Base-by-base conservation (phyloP, 2,329 filamentous ascomycete species). In the Botrytis elliptica region DNA sequence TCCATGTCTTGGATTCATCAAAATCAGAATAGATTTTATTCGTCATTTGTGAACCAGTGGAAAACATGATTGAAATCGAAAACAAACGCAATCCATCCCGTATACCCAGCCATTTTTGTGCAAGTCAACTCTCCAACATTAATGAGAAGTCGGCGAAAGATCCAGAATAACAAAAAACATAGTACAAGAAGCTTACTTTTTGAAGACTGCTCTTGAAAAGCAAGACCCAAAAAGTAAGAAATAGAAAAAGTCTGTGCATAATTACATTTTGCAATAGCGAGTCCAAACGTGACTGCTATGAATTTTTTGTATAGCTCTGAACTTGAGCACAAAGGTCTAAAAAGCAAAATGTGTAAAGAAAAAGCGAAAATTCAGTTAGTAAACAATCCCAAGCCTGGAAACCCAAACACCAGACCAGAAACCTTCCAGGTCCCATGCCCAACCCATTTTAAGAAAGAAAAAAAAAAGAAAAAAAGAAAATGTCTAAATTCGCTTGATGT, bases 371-470 rank as follows among this genome's bases (percentile, higher is more conserved):
- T 74, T 71, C 76, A 79, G 78, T 75, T 74, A 79, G 78, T 75
- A 78, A 78, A 73, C 78, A 79, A 80, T 77, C 77, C 76, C 74
- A 74, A 73, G 74, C 78, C 73, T 76, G 18, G n/a, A n/a, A 72
- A 44, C 70, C 75, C 75, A 81, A 80, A 81, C 83, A 81, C 81
- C 81, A 78, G 80, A 81, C 82, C 79, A 78, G 76, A 77, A 77
- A 76, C 79, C 79, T 76, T 76, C 78, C 77, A 78, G 65, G 77
- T 78, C 76, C 77, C 77, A 79, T 81, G 79, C 79, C 79, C 79
- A 79, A 79, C 80, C 78, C 79, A 79, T 80, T 80, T 78, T 59
- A 76, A 79, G 81, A 79, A 75, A 77, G 77, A 78, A 29, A 63
- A 25, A 49, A 49, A 3, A 49, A 49, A 49, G 46, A 49, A 22